Evolutionary conservation across 441 rosid genomes (phyloP).

Genomic region (Gossypium gossypioides): DNA sequence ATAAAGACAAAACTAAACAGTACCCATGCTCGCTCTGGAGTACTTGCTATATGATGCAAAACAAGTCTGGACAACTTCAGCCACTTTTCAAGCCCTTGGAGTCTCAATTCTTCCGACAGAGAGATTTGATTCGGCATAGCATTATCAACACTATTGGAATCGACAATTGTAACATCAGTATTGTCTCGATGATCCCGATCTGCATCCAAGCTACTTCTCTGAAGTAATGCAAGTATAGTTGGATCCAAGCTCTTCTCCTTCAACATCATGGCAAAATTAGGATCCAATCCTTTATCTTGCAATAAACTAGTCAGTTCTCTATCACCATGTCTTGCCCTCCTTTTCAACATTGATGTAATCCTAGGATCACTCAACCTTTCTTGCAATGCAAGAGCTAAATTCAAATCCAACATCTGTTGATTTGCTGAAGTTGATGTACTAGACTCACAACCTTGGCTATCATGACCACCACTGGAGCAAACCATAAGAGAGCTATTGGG

Average conservation of each 20-base stretch:
- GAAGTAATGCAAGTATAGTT: conserved; percentile 88
- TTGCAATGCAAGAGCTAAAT: conserved; percentile 83
- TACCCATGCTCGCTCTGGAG: conserved; percentile 99
- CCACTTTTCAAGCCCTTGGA: conserved; percentile 96
- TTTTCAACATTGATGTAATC: conserved; percentile 76
- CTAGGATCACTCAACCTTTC: conserved; percentile 87
- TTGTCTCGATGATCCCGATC: conserved; percentile 97
- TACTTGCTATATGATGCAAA: conserved; percentile 85
- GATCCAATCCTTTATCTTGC: conserved; percentile 98
- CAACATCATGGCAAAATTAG: conserved; percentile 98
- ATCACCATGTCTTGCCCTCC: conserved; percentile 78
- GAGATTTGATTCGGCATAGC: conserved; percentile 78
- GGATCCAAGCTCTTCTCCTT: conserved; percentile 97
- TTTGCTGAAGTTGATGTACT: conserved; percentile 79
- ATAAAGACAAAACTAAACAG: conserved; percentile 90
- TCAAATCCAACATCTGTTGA: conserved; percentile 79
- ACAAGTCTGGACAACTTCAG: conserved; percentile 78
- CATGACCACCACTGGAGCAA: conserved; percentile 89
- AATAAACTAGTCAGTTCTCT: conserved; percentile 71
- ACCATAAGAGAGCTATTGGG: conserved; percentile 46
- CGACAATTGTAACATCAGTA: conserved; percentile 54
- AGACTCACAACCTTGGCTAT: conserved; percentile 93
- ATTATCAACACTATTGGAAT: conserved; percentile 82
- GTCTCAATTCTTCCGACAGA: conserved; percentile 93
- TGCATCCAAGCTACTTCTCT: conserved; percentile 98